Evolutionary conservation across 2,329 filamentous ascomycete genomes (phyloP), one percentile per base, ranked within the genome.

Genomic region (Botrytis deweyae): DNA sequence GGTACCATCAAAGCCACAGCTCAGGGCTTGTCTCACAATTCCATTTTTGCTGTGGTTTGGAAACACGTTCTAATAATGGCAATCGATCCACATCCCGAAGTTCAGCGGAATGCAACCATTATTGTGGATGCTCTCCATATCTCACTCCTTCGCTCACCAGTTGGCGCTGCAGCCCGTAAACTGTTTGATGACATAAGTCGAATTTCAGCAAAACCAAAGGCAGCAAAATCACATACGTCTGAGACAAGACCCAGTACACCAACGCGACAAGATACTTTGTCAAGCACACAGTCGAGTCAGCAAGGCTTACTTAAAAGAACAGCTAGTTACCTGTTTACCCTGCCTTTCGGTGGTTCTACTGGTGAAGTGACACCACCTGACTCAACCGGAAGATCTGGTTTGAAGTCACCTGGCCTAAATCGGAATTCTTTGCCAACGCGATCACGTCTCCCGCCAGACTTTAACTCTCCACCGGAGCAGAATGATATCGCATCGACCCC

Each of bases 21-120:
- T 3, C 87, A 89, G 63, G 88, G 89, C 1, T 83, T 93, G 18
- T 94, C 95, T 20, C 91, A 93, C 76, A 96, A 97, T 80, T 97
- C 94, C 0, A 93, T 97, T 29, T 98, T 97, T 81, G 92, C 95
- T 44, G 93, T 95, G 1, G 92, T 97, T 76, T 99, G 96, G 96
- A 96, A 97, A 81, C 93, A 98, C 79, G 87, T 97, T 62, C 86
- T 98, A 74, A 93, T 97, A 76, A 87, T 98, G 82, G 95, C 94
- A 63, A 93, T 97, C 29, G 96, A 99, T 80, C 95, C 96, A 59
- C 95, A 98, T 80, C 94, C 95, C 1, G 95, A 98, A 80, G 93
- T 98, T 49, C 93, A 97, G 76, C 88, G 92, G 77, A 93, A 96
- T 81, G 95, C 94, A 16, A 91, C 90, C 9, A 87, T 92, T n/a